Evolutionary conservation across 306 rosid species (phyloP).

Genomic region (Quercus rubra): DNA sequence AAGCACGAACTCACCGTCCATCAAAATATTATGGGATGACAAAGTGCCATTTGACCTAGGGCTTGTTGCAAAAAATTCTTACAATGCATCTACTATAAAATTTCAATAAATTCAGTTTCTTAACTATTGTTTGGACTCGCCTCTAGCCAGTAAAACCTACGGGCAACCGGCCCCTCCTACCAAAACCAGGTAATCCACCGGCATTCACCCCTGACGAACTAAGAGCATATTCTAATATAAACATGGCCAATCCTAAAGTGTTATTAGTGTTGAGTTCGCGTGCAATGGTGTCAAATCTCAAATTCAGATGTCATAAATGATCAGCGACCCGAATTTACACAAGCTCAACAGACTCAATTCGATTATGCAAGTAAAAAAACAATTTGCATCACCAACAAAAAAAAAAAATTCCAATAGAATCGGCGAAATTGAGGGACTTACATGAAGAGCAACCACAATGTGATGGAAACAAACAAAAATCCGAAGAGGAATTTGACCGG

Average conservation of each 20-base stretch:
- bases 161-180: too few species aligned
- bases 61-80: not conserved
- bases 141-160: too few species aligned
- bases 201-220: too few species aligned
- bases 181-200: too few species aligned
- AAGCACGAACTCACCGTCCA: too few species aligned
- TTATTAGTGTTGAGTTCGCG: not conserved
- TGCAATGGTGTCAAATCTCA: not conserved
- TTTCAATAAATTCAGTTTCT: not conserved
- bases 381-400: not conserved
- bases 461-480: constrained; percentile 66
- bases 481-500: constrained; percentile 83
- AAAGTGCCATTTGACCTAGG: too few species aligned
- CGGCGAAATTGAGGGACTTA: constrained; percentile 32
- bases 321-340: not conserved
- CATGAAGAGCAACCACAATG: constrained; percentile 83
- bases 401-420: not conserved
- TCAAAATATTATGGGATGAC: too few species aligned
- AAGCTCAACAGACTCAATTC: not conserved
- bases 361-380: not conserved
- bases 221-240: too few species aligned
- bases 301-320: not conserved
- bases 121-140: too few species aligned
- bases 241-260: not conserved
- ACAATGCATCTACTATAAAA: not conserved